Conservation (phyloP, 352 stramenopile genomes). For the Phytophthora niederhauseri region DNA sequence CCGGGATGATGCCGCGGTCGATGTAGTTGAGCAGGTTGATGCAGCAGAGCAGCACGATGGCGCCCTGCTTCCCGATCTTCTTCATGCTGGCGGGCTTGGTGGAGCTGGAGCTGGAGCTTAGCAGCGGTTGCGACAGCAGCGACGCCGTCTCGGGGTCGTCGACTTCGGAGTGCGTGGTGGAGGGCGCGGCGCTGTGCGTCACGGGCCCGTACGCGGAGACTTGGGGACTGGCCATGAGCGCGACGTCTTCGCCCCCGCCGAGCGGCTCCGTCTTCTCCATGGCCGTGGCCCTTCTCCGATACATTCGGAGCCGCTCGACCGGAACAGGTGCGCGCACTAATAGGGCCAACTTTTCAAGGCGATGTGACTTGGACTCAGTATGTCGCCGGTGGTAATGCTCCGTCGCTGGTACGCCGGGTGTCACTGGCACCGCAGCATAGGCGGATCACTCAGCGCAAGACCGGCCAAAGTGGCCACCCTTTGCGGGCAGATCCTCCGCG, state of each 20-base stretch:
- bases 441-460: conserved; percentile 18
- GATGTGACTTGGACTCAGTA: conserved; percentile 14
- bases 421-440: conserved; percentile 20
- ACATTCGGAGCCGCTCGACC: conserved; percentile 25
- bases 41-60: conserved; percentile 86
- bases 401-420: conserved; percentile 21
- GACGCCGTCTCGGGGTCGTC: conserved; percentile 30
- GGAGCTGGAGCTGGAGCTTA: conserved; percentile 11
- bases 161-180: conserved; percentile 22
- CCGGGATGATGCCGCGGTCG: conserved; percentile 95
- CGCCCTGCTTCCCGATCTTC: conserved; percentile 53
- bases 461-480: conserved; percentile 7
- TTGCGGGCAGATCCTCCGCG: conserved; percentile 20
- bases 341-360: conserved; percentile 15
- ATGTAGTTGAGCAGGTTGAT: conserved; percentile 96
- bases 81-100: neutral
- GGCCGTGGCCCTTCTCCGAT: conserved; percentile 7
- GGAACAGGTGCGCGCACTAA: conserved; percentile 21
- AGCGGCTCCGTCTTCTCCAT: conserved; percentile 30
- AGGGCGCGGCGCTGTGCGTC: neutral
- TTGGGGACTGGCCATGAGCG: conserved; percentile 32
- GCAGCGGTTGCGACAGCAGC: conserved; percentile 35
- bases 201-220: conserved; percentile 21
- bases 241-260: conserved; percentile 9
- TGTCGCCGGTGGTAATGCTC: conserved; percentile 15